These are phyloP conservation scores for Hypomyces rosellus DNA, from an alignment of 2,329 filamentous ascomycete genomes.

Conservation along the genomic window DNA sequence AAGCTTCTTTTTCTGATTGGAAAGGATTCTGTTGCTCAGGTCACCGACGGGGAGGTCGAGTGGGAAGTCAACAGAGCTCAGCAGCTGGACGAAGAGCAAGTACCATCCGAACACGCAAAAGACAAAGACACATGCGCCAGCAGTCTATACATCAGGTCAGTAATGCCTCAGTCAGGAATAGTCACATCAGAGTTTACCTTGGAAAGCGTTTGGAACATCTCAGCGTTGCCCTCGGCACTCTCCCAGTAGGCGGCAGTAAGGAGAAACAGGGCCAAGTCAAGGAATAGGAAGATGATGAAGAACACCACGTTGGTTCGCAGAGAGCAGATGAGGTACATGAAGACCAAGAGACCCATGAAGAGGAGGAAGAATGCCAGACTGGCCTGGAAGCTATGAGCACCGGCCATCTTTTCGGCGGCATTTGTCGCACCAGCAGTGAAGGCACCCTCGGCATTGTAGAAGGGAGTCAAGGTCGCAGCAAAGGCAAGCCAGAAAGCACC, in stretches of 20 bases:
- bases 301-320: conserved; percentile 63
- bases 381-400: not conserved
- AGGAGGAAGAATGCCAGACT: conserved; percentile 49
- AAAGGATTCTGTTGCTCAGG: not conserved
- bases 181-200: too few relatives aligned
- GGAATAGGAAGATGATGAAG: conserved; percentile 59
- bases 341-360: conserved; percentile 54
- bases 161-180: too few relatives aligned
- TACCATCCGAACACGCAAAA: conserved; percentile 8
- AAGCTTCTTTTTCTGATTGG: too few relatives aligned
- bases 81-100: conserved; percentile 5
- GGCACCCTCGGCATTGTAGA: not conserved
- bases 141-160: too few relatives aligned
- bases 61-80: not conserved
- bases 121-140: not conserved
- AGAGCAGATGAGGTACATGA: conserved; percentile 59
- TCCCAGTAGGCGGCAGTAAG: conserved; percentile 55
- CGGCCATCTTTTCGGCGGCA: not conserved
- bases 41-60: not conserved
- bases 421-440: not conserved
- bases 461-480: not conserved
- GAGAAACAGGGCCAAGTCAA: conserved; percentile 52
- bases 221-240: too few relatives aligned
- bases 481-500: not conserved
- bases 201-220: too few relatives aligned